phyloP scores from a whole-genome alignment of 768 basidiomycete genomes.

The Serpula lacrymans region DNA sequence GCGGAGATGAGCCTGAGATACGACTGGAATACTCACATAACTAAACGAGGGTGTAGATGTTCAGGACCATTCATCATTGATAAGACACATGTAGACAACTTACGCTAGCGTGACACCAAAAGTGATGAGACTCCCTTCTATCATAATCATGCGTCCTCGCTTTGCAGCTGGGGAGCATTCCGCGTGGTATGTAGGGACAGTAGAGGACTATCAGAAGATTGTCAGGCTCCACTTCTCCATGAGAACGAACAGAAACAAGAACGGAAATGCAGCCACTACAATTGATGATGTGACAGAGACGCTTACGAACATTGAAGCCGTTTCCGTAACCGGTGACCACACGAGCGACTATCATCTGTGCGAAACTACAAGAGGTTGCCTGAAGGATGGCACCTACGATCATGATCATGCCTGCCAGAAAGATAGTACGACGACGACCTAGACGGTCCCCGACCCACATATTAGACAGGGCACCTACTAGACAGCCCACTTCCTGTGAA shows the following conservation, averaged over 20 bases:
- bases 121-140: slow-evolving; percentile 61
- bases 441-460: slow-evolving; percentile 57
- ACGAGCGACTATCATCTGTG: slow-evolving; percentile 60
- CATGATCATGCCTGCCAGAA: slow-evolving; percentile 57
- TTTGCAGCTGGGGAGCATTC: slow-evolving; percentile 61
- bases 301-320: slow-evolving; percentile 51
- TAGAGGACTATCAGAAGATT: slow-evolving; percentile 46
- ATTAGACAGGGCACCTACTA: slow-evolving; percentile 61
- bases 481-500: slow-evolving; percentile 60
- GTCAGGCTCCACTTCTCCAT: too few relatives aligned
- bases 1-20: too few relatives aligned
- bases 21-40: slow-evolving; percentile 18
- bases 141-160: slow-evolving; percentile 61
- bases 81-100: slow-evolving; percentile 20
- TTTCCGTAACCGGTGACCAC: slow-evolving; percentile 64
- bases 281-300: neutral
- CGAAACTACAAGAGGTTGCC: slow-evolving; percentile 51
- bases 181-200: slow-evolving; percentile 61
- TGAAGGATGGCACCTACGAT: slow-evolving; percentile 62
- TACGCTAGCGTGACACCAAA: slow-evolving; percentile 63
- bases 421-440: slow-evolving; percentile 57
- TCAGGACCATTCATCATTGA: neutral
- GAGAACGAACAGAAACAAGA: neutral
- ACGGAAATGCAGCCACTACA: neutral
- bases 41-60: slow-evolving; percentile 2